Conservation (phyloP, 2,329 filamentous ascomycete species). For the Microcyclospora pomicola region DNA sequence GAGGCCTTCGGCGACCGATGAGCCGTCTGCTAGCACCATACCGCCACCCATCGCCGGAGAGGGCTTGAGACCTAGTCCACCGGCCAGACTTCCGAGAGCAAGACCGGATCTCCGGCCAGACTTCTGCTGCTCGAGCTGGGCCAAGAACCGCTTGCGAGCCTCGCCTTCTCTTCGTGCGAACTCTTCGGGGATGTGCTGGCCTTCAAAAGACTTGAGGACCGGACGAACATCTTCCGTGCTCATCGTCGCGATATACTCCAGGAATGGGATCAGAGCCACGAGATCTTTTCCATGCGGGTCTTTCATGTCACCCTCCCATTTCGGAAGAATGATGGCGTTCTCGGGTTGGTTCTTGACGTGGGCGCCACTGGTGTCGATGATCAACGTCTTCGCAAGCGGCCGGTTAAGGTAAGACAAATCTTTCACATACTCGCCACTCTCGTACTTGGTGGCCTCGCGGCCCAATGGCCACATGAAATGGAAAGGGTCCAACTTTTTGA, state of each 20-base stretch:
- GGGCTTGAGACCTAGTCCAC: conserved; percentile 64
- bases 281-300: conserved; percentile 57
- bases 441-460: conserved; percentile 92
- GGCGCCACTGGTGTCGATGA: conserved; percentile 72
- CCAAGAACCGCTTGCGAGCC: conserved; percentile 72
- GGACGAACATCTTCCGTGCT: conserved; percentile 73
- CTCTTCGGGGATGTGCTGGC: conserved; percentile 76
- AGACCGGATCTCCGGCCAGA: conserved; percentile 44
- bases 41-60: conserved; percentile 43
- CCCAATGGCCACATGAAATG: conserved; percentile 89
- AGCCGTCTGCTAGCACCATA: conserved; percentile 32
- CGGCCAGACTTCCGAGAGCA: conserved; percentile 42
- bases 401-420: conserved; percentile 97
- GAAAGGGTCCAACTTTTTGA: conserved; percentile 89
- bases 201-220: conserved; percentile 43
- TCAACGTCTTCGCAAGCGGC: conserved; percentile 85
- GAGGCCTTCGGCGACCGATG: conserved; percentile 62
- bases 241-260: conserved; percentile 95
- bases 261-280: conserved; percentile 82
- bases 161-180: conserved; percentile 80
- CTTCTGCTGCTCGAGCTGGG: conserved; percentile 56
- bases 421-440: conserved; percentile 95
- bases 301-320: conserved; percentile 72
- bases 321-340: conserved; percentile 81
- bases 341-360: conserved; percentile 88